phyloP scores from a whole-genome alignment of 345 rosid species.

The Leavenworthia alabamica region DNA sequence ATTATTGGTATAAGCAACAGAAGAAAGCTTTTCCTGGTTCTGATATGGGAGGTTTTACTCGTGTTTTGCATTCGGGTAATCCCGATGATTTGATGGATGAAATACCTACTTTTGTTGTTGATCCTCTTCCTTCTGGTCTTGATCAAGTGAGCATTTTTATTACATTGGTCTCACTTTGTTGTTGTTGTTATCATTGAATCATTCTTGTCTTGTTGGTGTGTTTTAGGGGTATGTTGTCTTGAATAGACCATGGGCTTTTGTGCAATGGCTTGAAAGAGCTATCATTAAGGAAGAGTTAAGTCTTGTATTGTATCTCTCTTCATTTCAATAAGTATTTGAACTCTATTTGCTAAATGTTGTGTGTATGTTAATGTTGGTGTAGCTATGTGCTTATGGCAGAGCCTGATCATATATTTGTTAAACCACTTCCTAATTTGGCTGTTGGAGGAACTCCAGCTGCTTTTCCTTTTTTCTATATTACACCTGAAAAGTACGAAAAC shows the following conservation, averaged over 20 bases:
- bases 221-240: conserved; percentile 89
- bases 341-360: neutral
- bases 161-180: neutral
- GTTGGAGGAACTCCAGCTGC: conserved; percentile 65
- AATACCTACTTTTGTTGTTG: conserved; percentile 79
- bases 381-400: conserved; percentile 92
- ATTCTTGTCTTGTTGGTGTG: too few species aligned
- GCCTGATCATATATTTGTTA: conserved; percentile 82
- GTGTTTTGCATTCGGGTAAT: conserved; percentile 82
- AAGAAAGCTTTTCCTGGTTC: conserved; percentile 70
- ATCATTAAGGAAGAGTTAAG: conserved; percentile 93
- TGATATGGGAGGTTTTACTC: conserved; percentile 91
- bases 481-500: conserved; percentile 48
- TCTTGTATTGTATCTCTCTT: neutral
- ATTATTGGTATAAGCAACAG: conserved; percentile 92
- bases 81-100: conserved; percentile 87
- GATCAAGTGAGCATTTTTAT: conserved; percentile 54
- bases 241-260: conserved; percentile 98
- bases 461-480: conserved; percentile 87
- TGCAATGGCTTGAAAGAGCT: conserved; percentile 91
- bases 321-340: neutral
- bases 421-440: conserved; percentile 80
- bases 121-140: conserved; percentile 89
- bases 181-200: too few species aligned
- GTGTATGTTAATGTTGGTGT: conserved; percentile 20